Conservation (phyloP, 305 asterid genomes). For the Fraxinus latifolia region DNA sequence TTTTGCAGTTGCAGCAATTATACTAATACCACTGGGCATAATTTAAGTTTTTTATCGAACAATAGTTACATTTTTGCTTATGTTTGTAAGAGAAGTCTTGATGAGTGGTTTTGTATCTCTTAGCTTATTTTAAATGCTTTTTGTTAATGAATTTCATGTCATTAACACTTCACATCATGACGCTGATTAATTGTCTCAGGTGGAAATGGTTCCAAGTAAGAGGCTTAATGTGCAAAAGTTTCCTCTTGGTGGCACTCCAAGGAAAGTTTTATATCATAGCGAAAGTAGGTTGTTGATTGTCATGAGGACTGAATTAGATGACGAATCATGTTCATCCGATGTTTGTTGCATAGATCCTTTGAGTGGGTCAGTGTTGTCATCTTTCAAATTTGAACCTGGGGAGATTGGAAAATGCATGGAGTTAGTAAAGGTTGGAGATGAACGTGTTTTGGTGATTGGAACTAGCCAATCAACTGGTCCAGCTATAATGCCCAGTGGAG, state of each 20-base stretch:
- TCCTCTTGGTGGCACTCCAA: constrained; percentile 92
- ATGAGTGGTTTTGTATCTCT: constrained; percentile 11
- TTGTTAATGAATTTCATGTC: not conserved
- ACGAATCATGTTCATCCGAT: constrained; percentile 76
- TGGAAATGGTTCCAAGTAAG: constrained; percentile 96
- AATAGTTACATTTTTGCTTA: not conserved
- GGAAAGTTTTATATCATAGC: constrained; percentile 79
- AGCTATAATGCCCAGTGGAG: constrained; percentile 94
- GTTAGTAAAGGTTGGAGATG: constrained; percentile 70
- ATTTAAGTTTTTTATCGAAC: not conserved
- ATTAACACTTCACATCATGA: constrained; percentile 19
- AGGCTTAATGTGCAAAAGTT: constrained; percentile 97
- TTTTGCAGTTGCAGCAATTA: not conserved
- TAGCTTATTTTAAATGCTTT: constrained; percentile 8
- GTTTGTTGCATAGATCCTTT: constrained; percentile 93
- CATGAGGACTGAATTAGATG: constrained; percentile 78
- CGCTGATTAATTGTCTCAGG: constrained; percentile 45
- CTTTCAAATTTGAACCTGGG: constrained; percentile 83
- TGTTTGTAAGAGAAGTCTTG: not conserved
- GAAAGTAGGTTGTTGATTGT: constrained; percentile 81
- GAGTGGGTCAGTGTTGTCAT: constrained; percentile 74
- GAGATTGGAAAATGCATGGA: constrained; percentile 98
- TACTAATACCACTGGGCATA: not conserved
- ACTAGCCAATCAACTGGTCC: constrained; percentile 88
- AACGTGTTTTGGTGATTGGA: constrained; percentile 84